These are phyloP conservation scores for Magnolia kwangsiensis DNA, from an alignment of 164 flowering plant species.

Conservation along the genomic window DNA sequence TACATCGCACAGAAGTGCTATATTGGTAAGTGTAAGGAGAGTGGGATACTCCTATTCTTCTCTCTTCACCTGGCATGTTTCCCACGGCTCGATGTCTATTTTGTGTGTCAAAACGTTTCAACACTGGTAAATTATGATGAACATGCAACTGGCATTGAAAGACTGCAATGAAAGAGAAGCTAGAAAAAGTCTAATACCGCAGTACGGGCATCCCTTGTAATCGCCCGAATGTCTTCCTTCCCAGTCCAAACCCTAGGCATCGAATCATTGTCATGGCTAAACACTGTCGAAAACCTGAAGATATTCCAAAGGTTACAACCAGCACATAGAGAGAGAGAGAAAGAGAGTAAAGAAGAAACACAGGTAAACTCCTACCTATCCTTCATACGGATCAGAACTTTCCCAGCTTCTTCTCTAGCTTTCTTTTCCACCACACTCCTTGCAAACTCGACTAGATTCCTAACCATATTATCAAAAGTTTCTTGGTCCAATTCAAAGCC, in stretches of 20 bases:
- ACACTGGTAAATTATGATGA: background rate
- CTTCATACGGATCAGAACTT: conserved; percentile 69
- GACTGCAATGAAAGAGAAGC: background rate
- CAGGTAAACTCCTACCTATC: conserved; percentile 42
- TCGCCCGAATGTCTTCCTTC: conserved; percentile 63
- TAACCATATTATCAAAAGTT: conserved; percentile 39
- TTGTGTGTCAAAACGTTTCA: background rate
- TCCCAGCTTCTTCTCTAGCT: conserved; percentile 80
- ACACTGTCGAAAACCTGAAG: conserved; percentile 58
- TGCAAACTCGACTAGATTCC: conserved; percentile 38
- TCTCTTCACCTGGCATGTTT: too few species aligned
- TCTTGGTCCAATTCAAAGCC: conserved; percentile 60
- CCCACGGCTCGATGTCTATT: too few species aligned
- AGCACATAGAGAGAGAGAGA: background rate
- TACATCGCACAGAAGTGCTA: too few species aligned
- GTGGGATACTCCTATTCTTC: too few species aligned
- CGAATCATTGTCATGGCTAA: conserved; percentile 63
- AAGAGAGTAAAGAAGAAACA: background rate
- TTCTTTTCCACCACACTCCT: conserved; percentile 55
- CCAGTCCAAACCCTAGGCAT: conserved; percentile 88
- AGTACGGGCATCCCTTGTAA: conserved; percentile 59
- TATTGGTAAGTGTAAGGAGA: too few species aligned
- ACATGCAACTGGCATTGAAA: background rate
- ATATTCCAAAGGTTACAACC: background rate
- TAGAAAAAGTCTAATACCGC: conserved; percentile 35